phyloP scores from a whole-genome alignment of 1,139 yeast genomes.

The Pichia sp. region DNA sequence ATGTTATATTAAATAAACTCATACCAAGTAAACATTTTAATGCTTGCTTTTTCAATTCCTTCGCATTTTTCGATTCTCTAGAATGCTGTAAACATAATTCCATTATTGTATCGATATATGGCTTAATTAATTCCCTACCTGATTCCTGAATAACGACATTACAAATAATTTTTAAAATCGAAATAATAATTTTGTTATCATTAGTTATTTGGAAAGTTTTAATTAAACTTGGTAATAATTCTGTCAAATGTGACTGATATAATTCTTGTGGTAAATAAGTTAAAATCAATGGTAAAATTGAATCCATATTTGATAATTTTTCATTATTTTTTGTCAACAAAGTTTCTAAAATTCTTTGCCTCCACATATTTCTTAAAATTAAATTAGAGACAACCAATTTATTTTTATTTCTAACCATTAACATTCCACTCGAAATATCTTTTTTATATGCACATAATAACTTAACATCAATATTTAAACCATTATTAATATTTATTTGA shows the following conservation, averaged over 20 bases:
- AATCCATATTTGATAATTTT: background rate
- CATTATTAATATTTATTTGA: background rate
- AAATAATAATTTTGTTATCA: slow-evolving; percentile 7
- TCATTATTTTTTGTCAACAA: slow-evolving; percentile 1
- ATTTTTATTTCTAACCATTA: slow-evolving; percentile 19
- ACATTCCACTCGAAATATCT: slow-evolving; percentile 1
- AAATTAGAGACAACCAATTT: slow-evolving; percentile 22
- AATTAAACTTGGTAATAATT: slow-evolving; percentile 10
- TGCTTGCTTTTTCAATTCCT: slow-evolving; percentile 50
- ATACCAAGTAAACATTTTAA: slow-evolving; percentile 48
- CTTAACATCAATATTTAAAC: slow-evolving; percentile 1
- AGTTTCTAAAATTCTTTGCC: slow-evolving; percentile 14
- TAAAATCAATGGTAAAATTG: slow-evolving; percentile 12
- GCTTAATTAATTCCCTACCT: slow-evolving; percentile 5
- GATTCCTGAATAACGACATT: slow-evolving; percentile 9
- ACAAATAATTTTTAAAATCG: slow-evolving; percentile 11
- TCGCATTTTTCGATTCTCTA: background rate
- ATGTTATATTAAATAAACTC: slow-evolving; percentile 32
- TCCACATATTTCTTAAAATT: slow-evolving; percentile 17
- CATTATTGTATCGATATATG: slow-evolving; percentile 14
- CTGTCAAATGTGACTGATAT: slow-evolving; percentile 7
- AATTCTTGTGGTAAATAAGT: slow-evolving; percentile 13
- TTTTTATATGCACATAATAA: slow-evolving; percentile 9
- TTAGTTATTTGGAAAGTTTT: slow-evolving; percentile 6
- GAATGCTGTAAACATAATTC: slow-evolving; percentile 11